Base-by-base conservation (phyloP, 352 stramenopile species). In the Pythium dissotocum region DNA sequence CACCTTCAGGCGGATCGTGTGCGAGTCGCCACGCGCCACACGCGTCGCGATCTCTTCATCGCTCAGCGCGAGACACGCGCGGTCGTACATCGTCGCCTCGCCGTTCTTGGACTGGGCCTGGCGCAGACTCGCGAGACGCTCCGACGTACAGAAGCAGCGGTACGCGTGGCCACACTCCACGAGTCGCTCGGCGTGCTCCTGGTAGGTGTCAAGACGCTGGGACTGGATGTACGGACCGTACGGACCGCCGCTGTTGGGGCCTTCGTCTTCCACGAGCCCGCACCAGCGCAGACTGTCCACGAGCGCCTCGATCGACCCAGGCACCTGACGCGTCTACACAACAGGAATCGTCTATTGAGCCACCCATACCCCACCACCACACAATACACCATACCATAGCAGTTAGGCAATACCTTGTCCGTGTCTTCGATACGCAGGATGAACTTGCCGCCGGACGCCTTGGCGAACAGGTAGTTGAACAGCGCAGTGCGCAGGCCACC, bases 181-280 rank as follows among this genome's bases (percentile, higher is more conserved):
- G 16, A 99, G 78, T 48, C 85, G 84, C 26, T 97, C 70, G 1
- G 96, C 94, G 51, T 97, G 80, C 54, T 97, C 83, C 32, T 90
- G 77, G 82, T 99, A 99, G 65, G 99, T 95, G 21, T 94, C 76
- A 6, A 91, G 82, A 30, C 97, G 93, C 88, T 99, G 90, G 13
- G 95, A 99, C 81, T 99, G 97, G 62, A 98, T 91, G 82, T 99
- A 99, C 12, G 97, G 97, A 7, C 95, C 96, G 75, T 96, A 97
- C 38, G 89, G 78, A 0, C 93, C 91, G 38, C 93, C 90, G 30
- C 79, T 85, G 55, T 91, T 95, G 2, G 97, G 97, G 32, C 97
- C 97, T 91, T 99, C 97, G 73, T 99, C 97, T 76, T 98, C 98
- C n/a, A 91, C 67, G 6, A 99, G 73, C n/a, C 96, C 96, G 38